Evolutionary conservation across 2,329 filamentous ascomycete genomes (phyloP), one percentile per base, ranked within the genome.

Genomic region (Fusarium succisae): DNA sequence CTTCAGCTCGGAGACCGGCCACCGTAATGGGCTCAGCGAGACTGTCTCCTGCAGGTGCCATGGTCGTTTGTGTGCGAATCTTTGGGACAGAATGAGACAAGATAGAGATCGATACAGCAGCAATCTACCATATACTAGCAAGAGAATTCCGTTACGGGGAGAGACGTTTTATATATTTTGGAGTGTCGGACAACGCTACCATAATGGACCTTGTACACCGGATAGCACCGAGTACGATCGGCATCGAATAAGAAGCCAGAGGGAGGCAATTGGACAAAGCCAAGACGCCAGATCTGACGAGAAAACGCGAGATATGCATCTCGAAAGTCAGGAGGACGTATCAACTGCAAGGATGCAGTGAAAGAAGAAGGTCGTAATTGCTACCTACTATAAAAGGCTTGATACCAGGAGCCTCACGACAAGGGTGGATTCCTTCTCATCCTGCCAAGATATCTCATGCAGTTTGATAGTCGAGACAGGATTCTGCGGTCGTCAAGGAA

Each of bases 1-100:
- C 76, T n/a, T 77, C 79, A 39, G 77, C 79, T 17, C 70, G 77
- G 26, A 77, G 61, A 63, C 77, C 72, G 44, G 79, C 80, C 56
- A 74, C 78, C 20, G 73, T 73, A 44, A 82, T 81, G 54, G 81
- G 77, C 77, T 84, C 81, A 59, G 83, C 83, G 48, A 80, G 72
- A 56, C 57, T 76, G 60, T 83, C 80, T 64, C 77, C 78, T 57
- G 78, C 75, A 58, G 81, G 75, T 72, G 76, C 72, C 76, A 81
- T 81, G 22, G 55, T 78, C 12, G 26, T 60, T 24, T 35, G 43
- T 38, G 32, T 64, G n/a, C 43, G 59, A 39, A 50, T 48, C 32
- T 60, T 51, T 38, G 39, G 20, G 38, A 26, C n/a, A 22, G 28
- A 53, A 43, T 37, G 48, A 43, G 47, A 63, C 64, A 41, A 56